These are phyloP conservation scores for Populus davidiana DNA, from an alignment of 345 rosid species.

Conservation along the genomic window DNA sequence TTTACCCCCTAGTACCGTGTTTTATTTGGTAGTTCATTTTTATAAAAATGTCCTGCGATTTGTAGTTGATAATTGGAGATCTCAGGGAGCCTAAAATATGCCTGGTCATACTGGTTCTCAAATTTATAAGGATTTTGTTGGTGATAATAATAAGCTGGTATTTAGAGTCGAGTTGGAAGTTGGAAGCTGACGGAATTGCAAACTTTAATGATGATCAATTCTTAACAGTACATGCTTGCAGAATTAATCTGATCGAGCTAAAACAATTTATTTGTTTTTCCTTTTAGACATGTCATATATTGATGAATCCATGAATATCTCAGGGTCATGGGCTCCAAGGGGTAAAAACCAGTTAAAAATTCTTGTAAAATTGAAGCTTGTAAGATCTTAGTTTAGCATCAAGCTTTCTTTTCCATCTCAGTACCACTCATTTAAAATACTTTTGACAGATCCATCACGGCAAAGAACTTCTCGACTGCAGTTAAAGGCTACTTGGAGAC, in stretches of 20 bases:
- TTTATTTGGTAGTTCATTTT: neutral
- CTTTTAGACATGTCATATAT: neutral
- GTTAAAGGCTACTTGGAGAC: conserved; percentile 65
- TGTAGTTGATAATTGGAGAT: neutral
- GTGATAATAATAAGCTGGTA: neutral
- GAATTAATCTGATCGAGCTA: neutral
- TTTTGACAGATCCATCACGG: conserved; percentile 67
- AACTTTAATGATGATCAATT: neutral
- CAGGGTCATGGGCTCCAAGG: neutral
- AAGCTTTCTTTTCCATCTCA: neutral
- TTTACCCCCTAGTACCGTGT: conserved; percentile 2
- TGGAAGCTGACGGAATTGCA: neutral
- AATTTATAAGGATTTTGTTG: neutral
- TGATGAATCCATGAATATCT: neutral
- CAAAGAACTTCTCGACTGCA: conserved; percentile 70
- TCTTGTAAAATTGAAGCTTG: neutral
- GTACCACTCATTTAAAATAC: neutral
- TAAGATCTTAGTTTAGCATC: neutral
- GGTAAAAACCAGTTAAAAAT: neutral
- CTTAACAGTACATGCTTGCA: neutral
- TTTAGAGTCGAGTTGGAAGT: neutral
- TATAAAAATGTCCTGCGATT: neutral
- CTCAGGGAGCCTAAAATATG: neutral
- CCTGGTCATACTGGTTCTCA: neutral
- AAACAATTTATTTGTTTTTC: neutral